Evolutionary conservation across 495 filamentous ascomycete species (phyloP).

Genomic region (Pyronema omphalodes): DNA sequence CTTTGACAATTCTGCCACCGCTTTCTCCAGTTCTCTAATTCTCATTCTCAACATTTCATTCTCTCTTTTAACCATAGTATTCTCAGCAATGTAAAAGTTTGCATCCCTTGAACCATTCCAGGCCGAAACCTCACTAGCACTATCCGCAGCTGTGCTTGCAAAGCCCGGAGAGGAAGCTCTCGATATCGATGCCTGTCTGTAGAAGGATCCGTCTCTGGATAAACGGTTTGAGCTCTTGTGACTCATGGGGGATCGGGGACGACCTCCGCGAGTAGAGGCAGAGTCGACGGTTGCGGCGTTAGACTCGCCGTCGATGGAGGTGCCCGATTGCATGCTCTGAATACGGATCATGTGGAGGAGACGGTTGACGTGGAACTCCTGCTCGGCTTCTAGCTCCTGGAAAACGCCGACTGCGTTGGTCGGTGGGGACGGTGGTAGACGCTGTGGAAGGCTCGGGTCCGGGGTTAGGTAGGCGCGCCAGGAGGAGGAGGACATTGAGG

Average conservation of each 20-base stretch:
- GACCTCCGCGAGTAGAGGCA: conserved; percentile 47
- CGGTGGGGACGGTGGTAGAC: conserved; percentile 27
- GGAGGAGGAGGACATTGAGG: conserved; percentile 14
- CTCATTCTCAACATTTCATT: conserved; percentile 83
- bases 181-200: conserved; percentile 14
- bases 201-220: conserved; percentile 16
- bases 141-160: conserved; percentile 13
- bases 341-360: conserved; percentile 75
- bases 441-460: conserved; percentile 15
- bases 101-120: conserved; percentile 44
- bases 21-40: conserved; percentile 62
- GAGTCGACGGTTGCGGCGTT: conserved; percentile 47
- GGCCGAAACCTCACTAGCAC: conserved; percentile 10
- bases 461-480: conserved; percentile 17
- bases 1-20: conserved; percentile 15
- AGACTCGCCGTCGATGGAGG: conserved; percentile 31
- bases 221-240: conserved; percentile 14
- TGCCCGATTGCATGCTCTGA: conserved; percentile 64
- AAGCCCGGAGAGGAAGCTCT: conserved; percentile 39
- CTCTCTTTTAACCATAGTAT: conserved; percentile 66
- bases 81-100: conserved; percentile 84
- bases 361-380: conserved; percentile 90
- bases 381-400: conserved; percentile 85
- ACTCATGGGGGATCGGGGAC: conserved; percentile 30
- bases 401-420: conserved; percentile 61